These are phyloP conservation scores for Phoenix roebelenii DNA, from an alignment of 176 grass and related monocot genomes.

Conservation along the genomic window DNA sequence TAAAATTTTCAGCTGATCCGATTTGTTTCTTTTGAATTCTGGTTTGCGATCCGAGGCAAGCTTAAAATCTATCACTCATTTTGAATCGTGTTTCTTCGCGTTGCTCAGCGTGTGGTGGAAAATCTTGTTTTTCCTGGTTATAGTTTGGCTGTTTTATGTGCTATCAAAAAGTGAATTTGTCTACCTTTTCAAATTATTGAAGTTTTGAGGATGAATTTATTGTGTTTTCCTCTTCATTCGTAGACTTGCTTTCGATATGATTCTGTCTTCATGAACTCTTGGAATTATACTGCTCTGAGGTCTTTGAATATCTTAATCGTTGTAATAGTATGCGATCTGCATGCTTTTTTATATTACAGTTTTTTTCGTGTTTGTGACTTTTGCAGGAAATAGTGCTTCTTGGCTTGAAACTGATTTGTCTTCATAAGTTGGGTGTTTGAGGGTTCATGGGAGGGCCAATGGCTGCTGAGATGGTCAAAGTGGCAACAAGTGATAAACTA, in stretches of 20 bases:
- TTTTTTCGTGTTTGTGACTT: background rate
- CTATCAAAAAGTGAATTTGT: background rate
- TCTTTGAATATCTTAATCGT: background rate
- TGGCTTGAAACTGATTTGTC: no score
- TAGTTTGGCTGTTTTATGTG: background rate
- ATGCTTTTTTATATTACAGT: background rate
- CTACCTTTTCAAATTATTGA: background rate
- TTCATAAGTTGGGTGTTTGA: no score
- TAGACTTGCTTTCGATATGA: no score
- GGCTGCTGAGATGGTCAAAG: slow-evolving; percentile 81
- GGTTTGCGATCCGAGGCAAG: no score
- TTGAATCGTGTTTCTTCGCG: no score
- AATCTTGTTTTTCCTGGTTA: background rate
- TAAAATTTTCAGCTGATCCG: no score
- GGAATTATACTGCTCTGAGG: background rate
- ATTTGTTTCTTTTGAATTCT: no score
- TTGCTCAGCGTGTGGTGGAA: background rate
- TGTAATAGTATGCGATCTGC: background rate
- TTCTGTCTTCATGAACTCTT: no score
- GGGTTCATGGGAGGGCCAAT: slow-evolving; percentile 18
- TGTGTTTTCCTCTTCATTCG: background rate
- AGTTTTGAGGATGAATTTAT: background rate
- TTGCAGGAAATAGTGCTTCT: no score
- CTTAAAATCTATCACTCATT: no score
- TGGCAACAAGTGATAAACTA: slow-evolving; percentile 76